Base-by-base conservation (phyloP, 257 asterid genomes). In the Ligustrum vulgare region DNA sequence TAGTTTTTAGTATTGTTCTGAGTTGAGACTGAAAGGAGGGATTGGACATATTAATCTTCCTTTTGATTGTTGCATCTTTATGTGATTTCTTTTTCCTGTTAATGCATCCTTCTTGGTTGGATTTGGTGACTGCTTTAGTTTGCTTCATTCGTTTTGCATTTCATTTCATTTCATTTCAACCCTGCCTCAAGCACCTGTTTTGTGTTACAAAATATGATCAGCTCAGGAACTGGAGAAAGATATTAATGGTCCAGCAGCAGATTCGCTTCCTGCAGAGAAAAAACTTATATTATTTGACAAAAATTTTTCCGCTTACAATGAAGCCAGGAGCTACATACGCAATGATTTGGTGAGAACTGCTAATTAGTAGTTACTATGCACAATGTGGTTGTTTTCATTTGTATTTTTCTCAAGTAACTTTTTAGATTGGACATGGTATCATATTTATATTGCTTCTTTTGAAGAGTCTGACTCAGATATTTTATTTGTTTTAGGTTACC, bases 141-240 rank as follows among this genome's bases (percentile, higher is more conserved):
- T 67, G 69, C 51, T 8, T 69, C 65, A 65, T 66, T 49, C 72
- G 64, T 72, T 68, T 43, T 37, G 22, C 15, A 72, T 78, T 56
- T 80, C 65, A 33, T 47, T 9, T 43, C 15, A 72, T 78, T 56
- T 80, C 65, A 33, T 47, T 9, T 43, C 15, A 25, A 72, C 72
- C 71, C 41, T 25, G 65, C 51, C 89, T 82, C 54, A 89, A 75
- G 65, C 76, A 74, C 49, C 43, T 5, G 60, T 69, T 84, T 28
- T 83, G 73, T 75, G 56, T 80, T 75, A 41, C 68, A 67, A 58
- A 69, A 32, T 60, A 64, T 86, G 41, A 80, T 82, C 97, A 95
- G 99, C 99, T 77, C 98, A 93, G 87, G 99, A 95, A 60, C 81
- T 91, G 84, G 99, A 95, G 91, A 93, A 89, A 85, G 97, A 95